Evolutionary conservation across 1,284 basidiomycete genomes (phyloP).

Genomic region (Boletus mariae): DNA sequence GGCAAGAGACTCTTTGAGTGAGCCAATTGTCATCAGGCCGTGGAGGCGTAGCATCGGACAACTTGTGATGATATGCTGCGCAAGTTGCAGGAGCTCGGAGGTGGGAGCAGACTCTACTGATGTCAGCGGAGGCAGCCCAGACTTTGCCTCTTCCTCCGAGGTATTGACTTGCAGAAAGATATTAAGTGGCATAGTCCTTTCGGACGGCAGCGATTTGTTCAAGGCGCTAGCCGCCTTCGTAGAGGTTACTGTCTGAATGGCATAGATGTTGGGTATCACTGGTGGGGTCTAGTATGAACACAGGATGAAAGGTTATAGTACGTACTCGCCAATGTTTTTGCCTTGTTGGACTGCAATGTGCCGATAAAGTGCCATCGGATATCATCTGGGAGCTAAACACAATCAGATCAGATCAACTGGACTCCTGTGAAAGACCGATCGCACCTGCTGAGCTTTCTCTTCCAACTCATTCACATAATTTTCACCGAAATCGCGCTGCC

Average conservation of each 20-base stretch:
- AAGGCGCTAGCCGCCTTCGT: conserved; percentile 80
- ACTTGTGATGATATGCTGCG: conserved; percentile 62
- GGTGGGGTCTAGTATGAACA: conserved; percentile 8
- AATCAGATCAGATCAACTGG: conserved; percentile 4
- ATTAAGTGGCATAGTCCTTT: conserved; percentile 44
- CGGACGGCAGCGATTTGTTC: conserved; percentile 68
- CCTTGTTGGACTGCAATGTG: conserved; percentile 92
- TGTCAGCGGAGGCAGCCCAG: conserved; percentile 66
- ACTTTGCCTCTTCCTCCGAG: conserved; percentile 86
- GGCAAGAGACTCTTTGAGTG: conserved; percentile 67
- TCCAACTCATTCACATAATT: conserved; percentile 96
- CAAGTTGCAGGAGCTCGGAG: conserved; percentile 66
- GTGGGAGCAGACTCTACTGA: conserved; percentile 19
- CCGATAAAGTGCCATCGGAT: conserved; percentile 99
- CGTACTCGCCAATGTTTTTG: conserved; percentile 81
- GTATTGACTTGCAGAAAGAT: conserved; percentile 95
- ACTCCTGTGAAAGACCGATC: conserved; percentile 21
- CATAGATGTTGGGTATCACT: conserved; percentile 88
- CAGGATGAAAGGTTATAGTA: conserved; percentile 1
- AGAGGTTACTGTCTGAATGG: conserved; percentile 90
- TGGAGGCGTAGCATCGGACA: conserved; percentile 77
- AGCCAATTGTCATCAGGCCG: conserved; percentile 97
- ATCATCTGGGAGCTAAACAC: conserved; percentile 66
- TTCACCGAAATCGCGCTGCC: conserved; percentile 92
- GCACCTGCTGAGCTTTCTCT: conserved; percentile 79